Percentiles rank a stretch among this genome's conserved stretches.
phyloP scores from a whole-genome alignment of 176 grass and related monocot species.

The Paspalum notatum region DNA sequence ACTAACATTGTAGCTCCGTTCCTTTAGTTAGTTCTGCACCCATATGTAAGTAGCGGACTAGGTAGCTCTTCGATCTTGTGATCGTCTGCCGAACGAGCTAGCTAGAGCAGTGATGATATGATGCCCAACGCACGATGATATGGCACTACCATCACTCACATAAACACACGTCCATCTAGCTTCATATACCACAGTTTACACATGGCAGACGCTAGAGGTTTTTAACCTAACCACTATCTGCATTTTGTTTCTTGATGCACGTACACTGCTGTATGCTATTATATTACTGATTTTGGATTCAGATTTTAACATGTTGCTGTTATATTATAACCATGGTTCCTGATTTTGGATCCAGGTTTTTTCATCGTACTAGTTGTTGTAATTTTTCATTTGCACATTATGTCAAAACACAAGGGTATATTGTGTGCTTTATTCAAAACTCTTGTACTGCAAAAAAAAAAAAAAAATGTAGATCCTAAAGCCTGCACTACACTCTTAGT shows the following conservation, averaged over 20 bases:
- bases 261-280: too few species aligned
- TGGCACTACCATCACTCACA: background rate
- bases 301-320: too few species aligned
- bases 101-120: background rate
- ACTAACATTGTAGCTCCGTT: background rate
- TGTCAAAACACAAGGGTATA: too few species aligned
- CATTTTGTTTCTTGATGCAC: background rate
- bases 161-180: background rate
- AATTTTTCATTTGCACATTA: too few species aligned
- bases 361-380: too few species aligned
- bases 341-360: too few species aligned
- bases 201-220: background rate
- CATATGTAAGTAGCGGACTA: background rate
- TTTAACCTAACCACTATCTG: background rate
- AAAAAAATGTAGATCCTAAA: too few species aligned
- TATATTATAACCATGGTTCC: too few species aligned
- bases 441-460: too few species aligned
- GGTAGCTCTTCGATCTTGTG: background rate
- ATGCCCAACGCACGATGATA: slow-evolving; percentile 14
- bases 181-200: background rate
- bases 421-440: too few species aligned
- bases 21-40: background rate
- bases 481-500: too few species aligned
- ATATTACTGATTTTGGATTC: too few species aligned
- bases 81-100: slow-evolving; percentile 24